Percentiles rank a stretch among this genome's conserved stretches.
phyloP scores from a whole-genome alignment of 192 early-diverging fungal genomes.

The Dissophora ornata region DNA sequence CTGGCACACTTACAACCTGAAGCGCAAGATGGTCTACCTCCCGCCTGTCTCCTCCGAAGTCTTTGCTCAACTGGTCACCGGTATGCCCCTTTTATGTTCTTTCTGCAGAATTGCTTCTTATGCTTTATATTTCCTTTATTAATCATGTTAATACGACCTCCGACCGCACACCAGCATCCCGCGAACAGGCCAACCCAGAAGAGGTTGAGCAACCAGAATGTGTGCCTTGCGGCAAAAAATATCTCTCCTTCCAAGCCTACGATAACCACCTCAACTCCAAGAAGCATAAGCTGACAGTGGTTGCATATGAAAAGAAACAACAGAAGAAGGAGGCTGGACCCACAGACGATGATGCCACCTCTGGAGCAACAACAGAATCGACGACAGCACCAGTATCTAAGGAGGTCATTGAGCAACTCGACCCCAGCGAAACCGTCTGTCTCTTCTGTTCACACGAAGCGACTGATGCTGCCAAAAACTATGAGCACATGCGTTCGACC shows the following conservation, averaged over 20 bases:
- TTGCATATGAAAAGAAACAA: slow-evolving; percentile 31
- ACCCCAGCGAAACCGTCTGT: slow-evolving; percentile 83
- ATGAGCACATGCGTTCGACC: slow-evolving; percentile 36
- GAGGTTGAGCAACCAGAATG: slow-evolving; percentile 42
- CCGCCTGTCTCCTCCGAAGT: slow-evolving; percentile 85
- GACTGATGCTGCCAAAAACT: slow-evolving; percentile 60
- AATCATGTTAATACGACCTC: too few relatives aligned
- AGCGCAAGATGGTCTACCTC: slow-evolving; percentile 94
- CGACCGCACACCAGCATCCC: too few relatives aligned
- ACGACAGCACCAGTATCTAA: slow-evolving; percentile 64
- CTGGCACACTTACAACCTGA: slow-evolving; percentile 99
- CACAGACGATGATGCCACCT: neutral
- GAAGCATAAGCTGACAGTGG: slow-evolving; percentile 84
- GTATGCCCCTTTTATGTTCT: slow-evolving; percentile 30
- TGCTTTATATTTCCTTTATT: too few relatives aligned
- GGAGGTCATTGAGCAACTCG: slow-evolving; percentile 62
- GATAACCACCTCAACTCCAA: slow-evolving; percentile 91
- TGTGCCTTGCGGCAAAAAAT: slow-evolving; percentile 69
- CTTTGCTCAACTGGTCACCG: slow-evolving; percentile 80
- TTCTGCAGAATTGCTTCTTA: too few relatives aligned
- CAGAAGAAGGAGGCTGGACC: slow-evolving; percentile 10
- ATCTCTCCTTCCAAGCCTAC: slow-evolving; percentile 85
- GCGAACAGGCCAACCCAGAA: slow-evolving; percentile 40
- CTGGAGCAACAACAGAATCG: neutral
- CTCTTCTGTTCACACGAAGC: slow-evolving; percentile 86